These are phyloP conservation scores for Gentiana macrophylla DNA, from an alignment of 257 asterid genomes.

Conservation along the genomic window DNA sequence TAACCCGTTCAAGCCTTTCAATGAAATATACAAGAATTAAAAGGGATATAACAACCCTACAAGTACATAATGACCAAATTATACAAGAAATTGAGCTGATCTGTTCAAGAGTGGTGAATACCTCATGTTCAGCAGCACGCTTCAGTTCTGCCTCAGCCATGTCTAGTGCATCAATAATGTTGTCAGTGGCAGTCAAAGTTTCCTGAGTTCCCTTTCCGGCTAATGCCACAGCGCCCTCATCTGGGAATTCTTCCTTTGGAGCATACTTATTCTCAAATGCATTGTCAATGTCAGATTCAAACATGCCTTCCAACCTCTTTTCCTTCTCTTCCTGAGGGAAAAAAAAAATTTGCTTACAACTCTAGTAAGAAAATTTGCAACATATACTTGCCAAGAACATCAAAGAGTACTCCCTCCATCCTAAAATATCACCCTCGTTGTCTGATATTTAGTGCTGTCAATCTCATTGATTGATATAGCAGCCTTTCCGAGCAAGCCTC, in stretches of 20 bases:
- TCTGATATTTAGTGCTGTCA: no score
- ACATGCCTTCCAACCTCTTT: conserved; percentile 85
- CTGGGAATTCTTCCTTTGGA: conserved; percentile 83
- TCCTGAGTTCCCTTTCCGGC: conserved; percentile 91
- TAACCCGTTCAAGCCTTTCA: no score
- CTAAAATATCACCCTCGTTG: no score
- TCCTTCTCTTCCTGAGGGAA: conserved; percentile 83
- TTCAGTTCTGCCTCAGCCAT: conserved; percentile 65
- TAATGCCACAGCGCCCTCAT: conserved; percentile 82
- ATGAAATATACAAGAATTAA: no score
- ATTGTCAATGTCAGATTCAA: conserved; percentile 69
- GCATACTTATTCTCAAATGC: conserved; percentile 52
- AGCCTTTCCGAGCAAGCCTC: no score
- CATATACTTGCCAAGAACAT: no score
- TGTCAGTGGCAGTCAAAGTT: conserved; percentile 75
- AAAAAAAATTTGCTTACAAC: background rate
- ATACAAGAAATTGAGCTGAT: background rate
- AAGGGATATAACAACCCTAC: background rate
- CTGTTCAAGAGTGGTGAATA: conserved; percentile 9
- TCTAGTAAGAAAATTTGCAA: no score
- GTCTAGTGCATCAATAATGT: conserved; percentile 88
- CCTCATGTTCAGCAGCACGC: conserved; percentile 76
- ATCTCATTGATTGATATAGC: no score
- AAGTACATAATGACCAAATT: background rate
- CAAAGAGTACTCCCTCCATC: no score